Base-by-base conservation (phyloP, 83 land plant species). In the Diphasiastrum complanatum region DNA sequence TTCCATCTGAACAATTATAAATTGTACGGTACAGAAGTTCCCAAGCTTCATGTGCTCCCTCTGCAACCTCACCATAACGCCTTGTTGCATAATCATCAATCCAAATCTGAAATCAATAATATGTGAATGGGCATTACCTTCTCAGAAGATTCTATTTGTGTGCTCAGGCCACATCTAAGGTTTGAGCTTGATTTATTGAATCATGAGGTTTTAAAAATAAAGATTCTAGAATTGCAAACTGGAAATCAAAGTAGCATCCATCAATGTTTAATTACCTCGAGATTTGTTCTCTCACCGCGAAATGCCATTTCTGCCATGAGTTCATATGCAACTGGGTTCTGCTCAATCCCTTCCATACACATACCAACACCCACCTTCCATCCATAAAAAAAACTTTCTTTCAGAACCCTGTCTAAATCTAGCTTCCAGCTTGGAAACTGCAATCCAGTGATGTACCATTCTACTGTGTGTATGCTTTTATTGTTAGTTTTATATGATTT, bases 291-390 rank as follows among this genome's bases (percentile, higher is more conserved):
- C 26, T 79, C 62, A 33, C 64, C 56, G 14, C 78, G 90, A 60
- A 88, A 92, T 64, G 97, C 95, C 97, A 92, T 92, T 75, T 92
- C 97, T 47, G 95, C 77, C 97, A 92, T 92, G 35, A 87, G 79
- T 51, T 92, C 97, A 75, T 87, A 92, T 26, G 88, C 95, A 64
- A 92, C 95, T 14, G 97, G 97, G 65, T 92, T 92, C 8, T 92
- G 97, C 63, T 92, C 91, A 25, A 85, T 88, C 64, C 97, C 97
- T 79, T 92, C 97, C 97, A 92, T 92, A 79, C 97, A 92, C 97
- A 92, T 85, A 68, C 97, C 97, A 66, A 92, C 87, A 60, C 97
- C 97, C 75, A 92, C 87, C 97, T 91, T 48, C 5, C 4, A 47
- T 24, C 10, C 23, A 6, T 8, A 16, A 20, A 16, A 16, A 16